These are phyloP conservation scores for Gaillardinia entomophila DNA, from an alignment of 805 yeast genomes.

Conservation along the genomic window DNA sequence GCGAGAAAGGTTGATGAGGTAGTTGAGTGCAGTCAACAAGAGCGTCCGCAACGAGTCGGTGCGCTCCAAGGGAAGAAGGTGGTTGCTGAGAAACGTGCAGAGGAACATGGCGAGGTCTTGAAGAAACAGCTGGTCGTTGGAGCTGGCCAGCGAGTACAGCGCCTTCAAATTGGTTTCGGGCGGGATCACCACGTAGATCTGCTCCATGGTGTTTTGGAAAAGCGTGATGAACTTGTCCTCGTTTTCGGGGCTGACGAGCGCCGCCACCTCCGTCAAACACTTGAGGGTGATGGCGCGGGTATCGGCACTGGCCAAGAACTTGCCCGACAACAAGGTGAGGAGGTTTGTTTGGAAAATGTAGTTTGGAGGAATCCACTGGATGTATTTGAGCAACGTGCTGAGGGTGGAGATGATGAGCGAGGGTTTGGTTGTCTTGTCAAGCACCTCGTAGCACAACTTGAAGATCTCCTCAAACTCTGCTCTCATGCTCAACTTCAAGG, in stretches of 20 bases:
- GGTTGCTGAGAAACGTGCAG: slow-evolving; percentile 76
- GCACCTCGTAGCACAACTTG: slow-evolving; percentile 86
- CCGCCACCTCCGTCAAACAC: slow-evolving; percentile 88
- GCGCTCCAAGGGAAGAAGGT: slow-evolving; percentile 59
- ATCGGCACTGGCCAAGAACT: slow-evolving; percentile 71
- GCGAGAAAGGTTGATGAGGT: slow-evolving; percentile 76
- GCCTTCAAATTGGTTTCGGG: slow-evolving; percentile 62
- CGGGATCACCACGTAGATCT: slow-evolving; percentile 66
- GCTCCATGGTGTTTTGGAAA: slow-evolving; percentile 71
- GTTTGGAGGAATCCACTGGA: slow-evolving; percentile 92
- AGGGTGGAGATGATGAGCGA: slow-evolving; percentile 81
- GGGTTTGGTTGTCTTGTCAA: slow-evolving; percentile 83
- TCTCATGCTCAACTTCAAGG: slow-evolving; percentile 76
- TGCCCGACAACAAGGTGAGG: slow-evolving; percentile 62
- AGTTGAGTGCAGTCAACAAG: slow-evolving; percentile 67
- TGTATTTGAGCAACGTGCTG: slow-evolving; percentile 72
- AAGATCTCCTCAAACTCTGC: slow-evolving; percentile 91
- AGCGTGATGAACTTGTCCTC: slow-evolving; percentile 56
- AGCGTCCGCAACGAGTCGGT: slow-evolving; percentile 47
- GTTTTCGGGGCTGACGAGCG: slow-evolving; percentile 49
- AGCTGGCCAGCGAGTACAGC: slow-evolving; percentile 68
- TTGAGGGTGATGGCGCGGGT: slow-evolving; percentile 82
- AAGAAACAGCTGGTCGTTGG: slow-evolving; percentile 86
- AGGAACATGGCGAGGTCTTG: slow-evolving; percentile 94
- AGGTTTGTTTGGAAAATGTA: slow-evolving; percentile 86